Evolutionary conservation across 2,329 filamentous ascomycete genomes (phyloP).

Genomic region (Beauveria sp.): DNA sequence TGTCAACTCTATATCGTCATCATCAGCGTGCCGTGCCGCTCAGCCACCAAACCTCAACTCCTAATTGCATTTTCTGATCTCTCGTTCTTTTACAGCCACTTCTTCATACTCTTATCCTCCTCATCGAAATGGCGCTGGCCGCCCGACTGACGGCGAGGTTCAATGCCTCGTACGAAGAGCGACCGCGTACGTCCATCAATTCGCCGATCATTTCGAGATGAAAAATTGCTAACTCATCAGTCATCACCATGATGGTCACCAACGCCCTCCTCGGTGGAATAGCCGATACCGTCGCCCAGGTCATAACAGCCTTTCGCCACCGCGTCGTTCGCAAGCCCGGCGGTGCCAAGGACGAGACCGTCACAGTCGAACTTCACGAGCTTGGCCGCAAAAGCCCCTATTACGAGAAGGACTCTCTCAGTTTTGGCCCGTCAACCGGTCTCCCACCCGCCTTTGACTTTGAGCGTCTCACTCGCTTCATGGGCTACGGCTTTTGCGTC

Average conservation of each 20-base stretch:
- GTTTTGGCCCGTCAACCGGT: conserved; percentile 25
- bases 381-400: conserved; percentile 73
- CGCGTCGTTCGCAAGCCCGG: conserved; percentile 57
- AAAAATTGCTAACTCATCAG: conserved; percentile 31
- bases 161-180: conserved; percentile 88
- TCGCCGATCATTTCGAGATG: neutral
- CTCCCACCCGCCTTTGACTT: conserved; percentile 88
- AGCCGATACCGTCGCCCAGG: conserved; percentile 92
- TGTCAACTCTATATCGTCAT: conserved; percentile 1
- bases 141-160: conserved; percentile 78
- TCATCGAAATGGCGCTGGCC: conserved; percentile 83
- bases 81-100: conserved; percentile 56
- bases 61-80: conserved; percentile 16
- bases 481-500: conserved; percentile 96
- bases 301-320: conserved; percentile 74
- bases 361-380: conserved; percentile 84
- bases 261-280: conserved; percentile 94
- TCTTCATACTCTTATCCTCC: conserved; percentile 73
- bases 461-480: conserved; percentile 87
- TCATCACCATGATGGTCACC: conserved; percentile 98
- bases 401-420: conserved; percentile 57
- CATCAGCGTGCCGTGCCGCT: neutral
- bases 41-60: conserved; percentile 13
- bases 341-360: conserved; percentile 57
- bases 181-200: conserved; percentile 55